These are phyloP conservation scores for Cladorrhinum sp. DNA, from an alignment of 2,329 filamentous ascomycete species.

Conservation along the genomic window DNA sequence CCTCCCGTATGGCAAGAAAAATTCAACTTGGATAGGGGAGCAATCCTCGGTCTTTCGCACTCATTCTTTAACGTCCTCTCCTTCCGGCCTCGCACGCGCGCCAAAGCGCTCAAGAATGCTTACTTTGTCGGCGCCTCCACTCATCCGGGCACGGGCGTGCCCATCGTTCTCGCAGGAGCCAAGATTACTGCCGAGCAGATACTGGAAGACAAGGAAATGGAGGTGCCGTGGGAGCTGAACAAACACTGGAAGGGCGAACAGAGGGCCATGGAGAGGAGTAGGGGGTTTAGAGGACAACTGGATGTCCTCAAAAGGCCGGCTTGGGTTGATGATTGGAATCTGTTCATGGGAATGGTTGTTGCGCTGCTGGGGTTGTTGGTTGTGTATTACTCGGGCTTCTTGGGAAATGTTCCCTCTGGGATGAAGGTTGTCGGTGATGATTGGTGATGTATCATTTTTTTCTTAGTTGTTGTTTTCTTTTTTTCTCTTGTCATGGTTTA, in stretches of 20 bases:
- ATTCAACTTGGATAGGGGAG: constrained; percentile 74
- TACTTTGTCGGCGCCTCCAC: constrained; percentile 76
- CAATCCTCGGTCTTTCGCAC: constrained; percentile 69
- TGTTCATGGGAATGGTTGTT: background rate
- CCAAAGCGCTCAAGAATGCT: constrained; percentile 47
- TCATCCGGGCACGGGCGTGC: constrained; percentile 73
- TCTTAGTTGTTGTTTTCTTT: background rate
- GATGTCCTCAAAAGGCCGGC: constrained; percentile 3
- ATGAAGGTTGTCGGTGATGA: constrained; percentile 1
- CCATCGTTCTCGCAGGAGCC: constrained; percentile 67
- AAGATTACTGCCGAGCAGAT: constrained; percentile 52
- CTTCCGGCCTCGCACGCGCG: constrained; percentile 60
- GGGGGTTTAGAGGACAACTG: background rate
- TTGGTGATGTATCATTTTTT: background rate
- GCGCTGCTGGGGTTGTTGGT: background rate
- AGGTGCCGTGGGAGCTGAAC: constrained; percentile 8
- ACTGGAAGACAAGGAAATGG: constrained; percentile 12
- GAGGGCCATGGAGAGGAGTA: background rate
- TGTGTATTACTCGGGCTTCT: background rate
- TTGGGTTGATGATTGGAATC: constrained; percentile 9
- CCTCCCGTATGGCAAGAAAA: constrained; percentile 61
- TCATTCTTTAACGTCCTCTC: constrained; percentile 70
- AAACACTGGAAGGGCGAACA: background rate
- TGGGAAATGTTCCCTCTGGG: background rate
- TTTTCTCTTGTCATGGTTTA: no score